Conservation (phyloP, 2,329 filamentous ascomycete species). For the Ophiocordyceps camponoti-rufipedis region DNA sequence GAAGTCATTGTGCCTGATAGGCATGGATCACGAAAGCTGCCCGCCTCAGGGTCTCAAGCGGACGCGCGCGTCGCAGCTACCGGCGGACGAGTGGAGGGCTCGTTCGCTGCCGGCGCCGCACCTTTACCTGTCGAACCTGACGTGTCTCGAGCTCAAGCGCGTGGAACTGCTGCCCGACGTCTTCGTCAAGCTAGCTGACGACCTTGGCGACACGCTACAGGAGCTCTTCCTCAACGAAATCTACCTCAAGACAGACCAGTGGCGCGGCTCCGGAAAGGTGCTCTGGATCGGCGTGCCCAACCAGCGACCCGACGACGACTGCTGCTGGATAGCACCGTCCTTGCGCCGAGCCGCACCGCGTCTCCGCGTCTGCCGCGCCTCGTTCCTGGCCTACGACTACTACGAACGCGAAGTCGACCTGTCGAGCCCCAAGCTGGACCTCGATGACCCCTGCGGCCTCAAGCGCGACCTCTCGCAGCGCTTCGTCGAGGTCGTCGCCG, state of each 20-base stretch:
- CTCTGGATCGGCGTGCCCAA: slow-evolving; percentile 29
- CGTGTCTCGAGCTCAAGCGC: slow-evolving; percentile 23
- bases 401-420: slow-evolving; percentile 15
- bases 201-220: slow-evolving; percentile 18
- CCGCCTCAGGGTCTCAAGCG: slow-evolving; percentile 18
- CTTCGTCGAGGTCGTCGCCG: slow-evolving; percentile 26
- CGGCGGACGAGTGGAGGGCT: slow-evolving; percentile 20
- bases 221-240: slow-evolving; percentile 28
- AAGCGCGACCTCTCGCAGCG: slow-evolving; percentile 22
- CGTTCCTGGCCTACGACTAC: slow-evolving; percentile 24
- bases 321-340: slow-evolving; percentile 23
- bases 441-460: slow-evolving; percentile 22
- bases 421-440: slow-evolving; percentile 17
- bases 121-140: slow-evolving; percentile 17
- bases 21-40: slow-evolving; percentile 22
- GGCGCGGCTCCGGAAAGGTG: slow-evolving; percentile 13
- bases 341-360: slow-evolving; percentile 17
- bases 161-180: slow-evolving; percentile 19
- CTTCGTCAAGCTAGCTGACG: slow-evolving; percentile 15
- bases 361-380: slow-evolving; percentile 23
- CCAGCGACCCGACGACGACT: slow-evolving; percentile 15
- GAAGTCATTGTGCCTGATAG: slow-evolving; percentile 27
- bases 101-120: slow-evolving; percentile 19
- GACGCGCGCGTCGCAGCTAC: slow-evolving; percentile 17
- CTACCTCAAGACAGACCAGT: slow-evolving; percentile 23